Evolutionary conservation across 352 stramenopile species (phyloP).

Genomic region (Elongisporangium prolatum): DNA sequence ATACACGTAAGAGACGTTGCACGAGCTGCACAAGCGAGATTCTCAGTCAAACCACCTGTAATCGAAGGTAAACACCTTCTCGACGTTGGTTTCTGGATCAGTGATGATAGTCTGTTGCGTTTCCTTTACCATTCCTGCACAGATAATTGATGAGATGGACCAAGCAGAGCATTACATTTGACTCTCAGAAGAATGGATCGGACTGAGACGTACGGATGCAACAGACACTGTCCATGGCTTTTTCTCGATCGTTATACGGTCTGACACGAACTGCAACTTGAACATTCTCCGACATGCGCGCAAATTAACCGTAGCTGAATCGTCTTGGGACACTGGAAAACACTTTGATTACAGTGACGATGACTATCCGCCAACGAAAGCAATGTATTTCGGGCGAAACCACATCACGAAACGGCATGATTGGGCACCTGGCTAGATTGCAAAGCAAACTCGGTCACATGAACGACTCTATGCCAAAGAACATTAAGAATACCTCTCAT

Average conservation of each 20-base stretch:
- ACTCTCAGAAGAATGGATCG: background rate
- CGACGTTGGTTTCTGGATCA: constrained; percentile 62
- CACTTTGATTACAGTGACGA: background rate
- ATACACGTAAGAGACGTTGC: background rate
- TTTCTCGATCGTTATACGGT: constrained; percentile 82
- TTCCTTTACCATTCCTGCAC: constrained; percentile 69
- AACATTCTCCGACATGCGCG: constrained; percentile 74
- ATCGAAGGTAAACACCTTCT: constrained; percentile 86
- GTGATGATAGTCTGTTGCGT: constrained; percentile 83
- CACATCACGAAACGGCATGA: background rate
- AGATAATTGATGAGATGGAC: background rate
- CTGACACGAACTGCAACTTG: constrained; percentile 79
- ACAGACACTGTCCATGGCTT: constrained; percentile 55
- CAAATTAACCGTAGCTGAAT: background rate
- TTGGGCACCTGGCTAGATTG: background rate
- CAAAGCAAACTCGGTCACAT: background rate
- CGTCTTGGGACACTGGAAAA: background rate
- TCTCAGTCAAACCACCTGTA: constrained; percentile 44
- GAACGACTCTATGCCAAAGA: background rate
- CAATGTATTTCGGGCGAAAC: background rate
- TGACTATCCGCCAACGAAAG: background rate
- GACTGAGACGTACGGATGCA: constrained; percentile 49
- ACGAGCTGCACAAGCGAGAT: background rate
- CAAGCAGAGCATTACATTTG: background rate
- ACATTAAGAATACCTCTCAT: background rate